Conservation (phyloP, 768 basidiomycete genomes). For the Nidula microcarpa region DNA sequence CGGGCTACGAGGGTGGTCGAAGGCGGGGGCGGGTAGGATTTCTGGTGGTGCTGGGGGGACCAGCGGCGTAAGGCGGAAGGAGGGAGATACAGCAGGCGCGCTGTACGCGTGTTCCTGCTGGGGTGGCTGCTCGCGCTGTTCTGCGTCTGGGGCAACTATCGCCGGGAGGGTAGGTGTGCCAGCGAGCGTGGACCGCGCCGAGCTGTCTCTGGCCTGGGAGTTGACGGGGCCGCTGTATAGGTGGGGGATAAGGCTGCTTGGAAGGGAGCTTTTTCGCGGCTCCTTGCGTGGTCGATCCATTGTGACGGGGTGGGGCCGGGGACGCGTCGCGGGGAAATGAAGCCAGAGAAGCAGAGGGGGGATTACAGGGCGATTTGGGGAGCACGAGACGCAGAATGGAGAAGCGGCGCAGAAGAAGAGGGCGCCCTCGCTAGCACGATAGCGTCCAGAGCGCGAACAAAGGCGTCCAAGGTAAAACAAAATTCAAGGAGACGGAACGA, state of each 20-base stretch:
- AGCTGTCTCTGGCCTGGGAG: slow-evolving; percentile 19
- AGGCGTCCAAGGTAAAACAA: slow-evolving; percentile 4
- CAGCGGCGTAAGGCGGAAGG: neutral
- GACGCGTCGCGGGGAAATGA: neutral
- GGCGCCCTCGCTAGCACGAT: slow-evolving; percentile 10
- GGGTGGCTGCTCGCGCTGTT: neutral
- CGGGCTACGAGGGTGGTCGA: neutral
- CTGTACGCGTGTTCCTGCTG: slow-evolving; percentile 1
- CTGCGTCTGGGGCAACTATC: neutral
- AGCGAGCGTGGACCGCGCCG: slow-evolving; percentile 19
- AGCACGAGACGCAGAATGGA: neutral
- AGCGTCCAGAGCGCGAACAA: neutral
- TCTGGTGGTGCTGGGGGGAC: neutral
- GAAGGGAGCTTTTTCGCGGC: slow-evolving; percentile 43
- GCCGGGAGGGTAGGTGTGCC: slow-evolving; percentile 7
- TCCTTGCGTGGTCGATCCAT: slow-evolving; percentile 21
- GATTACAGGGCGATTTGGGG: neutral
- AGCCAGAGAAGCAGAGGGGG: neutral
- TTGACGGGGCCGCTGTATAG: slow-evolving; percentile 33
- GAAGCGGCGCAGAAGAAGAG: neutral
- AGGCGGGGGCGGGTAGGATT: neutral
- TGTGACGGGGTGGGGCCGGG: slow-evolving; percentile 5
- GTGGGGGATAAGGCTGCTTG: slow-evolving; percentile 46
- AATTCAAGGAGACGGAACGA: slow-evolving; percentile 21
- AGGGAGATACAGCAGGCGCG: neutral